Percentiles rank a stretch among this genome's conserved stretches.
These are phyloP conservation scores for Linnemannia schmuckeri DNA, from an alignment of 192 early-diverging fungal species.

Conservation along the genomic window DNA sequence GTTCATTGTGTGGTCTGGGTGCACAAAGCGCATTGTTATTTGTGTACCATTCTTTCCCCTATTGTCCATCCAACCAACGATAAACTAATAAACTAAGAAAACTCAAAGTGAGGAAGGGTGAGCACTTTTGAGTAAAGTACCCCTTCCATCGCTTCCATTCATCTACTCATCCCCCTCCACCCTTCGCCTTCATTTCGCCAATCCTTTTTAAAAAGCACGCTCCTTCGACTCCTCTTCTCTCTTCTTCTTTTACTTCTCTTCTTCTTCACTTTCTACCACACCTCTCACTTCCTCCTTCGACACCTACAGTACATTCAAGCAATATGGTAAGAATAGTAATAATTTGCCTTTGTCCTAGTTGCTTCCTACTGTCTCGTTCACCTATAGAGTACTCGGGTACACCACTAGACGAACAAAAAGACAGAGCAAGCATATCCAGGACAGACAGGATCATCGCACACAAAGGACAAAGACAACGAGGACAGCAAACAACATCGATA, in stretches of 20 bases:
- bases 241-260: background rate
- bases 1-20: background rate
- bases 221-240: background rate
- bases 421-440: background rate
- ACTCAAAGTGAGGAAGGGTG: background rate
- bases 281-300: background rate
- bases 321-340: background rate
- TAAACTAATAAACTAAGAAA: background rate
- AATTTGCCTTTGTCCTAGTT: background rate
- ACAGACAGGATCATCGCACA: background rate
- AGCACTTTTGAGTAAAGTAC: background rate
- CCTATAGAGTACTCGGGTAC: background rate
- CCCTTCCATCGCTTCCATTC: constrained; percentile 10
- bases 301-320: background rate
- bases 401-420: background rate
- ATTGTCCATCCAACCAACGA: background rate
- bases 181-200: background rate
- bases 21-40: background rate
- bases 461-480: background rate
- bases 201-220: background rate
- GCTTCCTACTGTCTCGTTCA: background rate
- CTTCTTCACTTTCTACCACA: background rate
- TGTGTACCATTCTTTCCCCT: background rate
- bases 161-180: background rate
- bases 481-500: background rate